A percentile compares a stretch with the other conserved stretches of the same genome.
Evolutionary conservation across 768 basidiomycete genomes (phyloP).

Genomic region (Saitozyma podzolica): DNA sequence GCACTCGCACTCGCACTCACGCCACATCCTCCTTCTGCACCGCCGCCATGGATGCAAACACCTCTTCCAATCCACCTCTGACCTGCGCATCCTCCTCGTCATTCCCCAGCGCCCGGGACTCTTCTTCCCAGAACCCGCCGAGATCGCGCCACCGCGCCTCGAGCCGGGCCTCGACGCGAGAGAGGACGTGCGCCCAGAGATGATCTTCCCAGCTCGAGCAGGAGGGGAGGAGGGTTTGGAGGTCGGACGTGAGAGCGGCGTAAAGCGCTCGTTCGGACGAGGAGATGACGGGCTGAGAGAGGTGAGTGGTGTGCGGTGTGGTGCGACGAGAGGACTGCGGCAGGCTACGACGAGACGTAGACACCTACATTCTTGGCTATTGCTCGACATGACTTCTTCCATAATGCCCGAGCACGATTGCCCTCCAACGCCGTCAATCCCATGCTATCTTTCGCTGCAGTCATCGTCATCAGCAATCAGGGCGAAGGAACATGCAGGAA

Average conservation of each 20-base stretch:
- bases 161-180: conserved; percentile 72
- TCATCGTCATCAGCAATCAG: conserved; percentile 1
- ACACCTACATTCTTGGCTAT: conserved; percentile 71
- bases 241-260: conserved; percentile 73
- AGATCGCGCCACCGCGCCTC: conserved; percentile 54
- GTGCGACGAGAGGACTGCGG: conserved; percentile 12
- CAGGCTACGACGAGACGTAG: background rate
- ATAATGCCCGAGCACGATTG: conserved; percentile 72
- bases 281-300: conserved; percentile 53
- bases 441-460: conserved; percentile 15
- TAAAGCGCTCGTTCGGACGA: conserved; percentile 80
- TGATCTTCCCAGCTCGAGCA: conserved; percentile 94
- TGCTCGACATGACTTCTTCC: conserved; percentile 82
- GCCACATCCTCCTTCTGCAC: conserved; percentile 40
- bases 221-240: conserved; percentile 66
- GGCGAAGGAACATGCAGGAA: background rate
- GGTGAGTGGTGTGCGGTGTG: background rate
- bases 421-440: conserved; percentile 55
- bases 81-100: conserved; percentile 69
- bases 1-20: conserved; percentile 31
- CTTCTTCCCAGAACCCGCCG: conserved; percentile 77
- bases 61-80: conserved; percentile 43
- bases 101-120: conserved; percentile 41
- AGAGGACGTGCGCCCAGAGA: conserved; percentile 80
- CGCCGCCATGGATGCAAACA: conserved; percentile 49